Conservation (phyloP, 2,329 filamentous ascomycete species). For the Trichophyton schoenleinii region DNA sequence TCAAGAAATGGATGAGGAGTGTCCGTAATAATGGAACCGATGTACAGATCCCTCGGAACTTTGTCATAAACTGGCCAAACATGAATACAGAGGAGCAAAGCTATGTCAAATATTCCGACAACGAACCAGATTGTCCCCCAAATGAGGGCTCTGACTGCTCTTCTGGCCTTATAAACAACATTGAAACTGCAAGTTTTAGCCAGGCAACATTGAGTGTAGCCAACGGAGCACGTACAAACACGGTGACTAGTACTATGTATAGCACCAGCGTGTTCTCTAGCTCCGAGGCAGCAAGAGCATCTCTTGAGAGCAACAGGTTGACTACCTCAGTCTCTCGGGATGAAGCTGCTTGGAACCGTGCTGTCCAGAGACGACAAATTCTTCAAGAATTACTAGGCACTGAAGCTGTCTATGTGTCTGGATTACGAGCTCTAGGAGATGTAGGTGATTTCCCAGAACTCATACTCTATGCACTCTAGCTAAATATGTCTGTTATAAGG, state of each 20-base stretch:
- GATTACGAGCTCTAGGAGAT: constrained; percentile 75
- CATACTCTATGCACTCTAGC: not conserved
- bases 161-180: constrained; percentile 63
- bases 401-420: constrained; percentile 78
- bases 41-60: constrained; percentile 12
- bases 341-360: constrained; percentile 55
- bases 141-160: constrained; percentile 60
- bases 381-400: constrained; percentile 76
- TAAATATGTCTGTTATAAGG: constrained; percentile 32
- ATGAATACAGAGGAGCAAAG: constrained; percentile 13
- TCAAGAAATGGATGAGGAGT: constrained; percentile 29
- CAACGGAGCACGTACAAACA: constrained; percentile 47
- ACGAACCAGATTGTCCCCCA: constrained; percentile 27
- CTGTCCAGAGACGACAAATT: constrained; percentile 63
- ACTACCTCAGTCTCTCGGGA: constrained; percentile 44
- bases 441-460: constrained; percentile 36
- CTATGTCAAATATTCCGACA: constrained; percentile 13
- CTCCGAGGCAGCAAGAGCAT: constrained; percentile 54
- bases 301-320: constrained; percentile 44
- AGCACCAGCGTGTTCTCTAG: constrained; percentile 49
- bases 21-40: constrained; percentile 20
- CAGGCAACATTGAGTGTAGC: constrained; percentile 58
- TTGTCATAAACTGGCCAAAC: constrained; percentile 28
- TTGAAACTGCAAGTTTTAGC: constrained; percentile 67
- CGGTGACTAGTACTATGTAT: constrained; percentile 45